Evolutionary conservation across 306 rosid genomes (phyloP), one percentile per base, ranked within the genome.

Genomic region (Cicer bijugum): DNA sequence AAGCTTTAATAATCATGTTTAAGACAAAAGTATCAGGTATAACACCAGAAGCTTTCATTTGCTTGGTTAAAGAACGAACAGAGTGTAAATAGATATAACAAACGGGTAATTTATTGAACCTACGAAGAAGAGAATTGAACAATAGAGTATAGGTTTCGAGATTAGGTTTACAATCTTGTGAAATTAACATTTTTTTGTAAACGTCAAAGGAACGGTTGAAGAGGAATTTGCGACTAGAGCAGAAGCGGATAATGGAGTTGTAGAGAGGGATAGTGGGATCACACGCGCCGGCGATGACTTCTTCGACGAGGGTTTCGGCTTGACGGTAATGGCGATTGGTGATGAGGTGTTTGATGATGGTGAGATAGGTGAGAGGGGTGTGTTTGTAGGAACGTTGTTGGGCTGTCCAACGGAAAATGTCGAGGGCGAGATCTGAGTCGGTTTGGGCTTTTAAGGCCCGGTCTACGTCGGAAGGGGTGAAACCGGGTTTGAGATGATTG

Each of bases 361-460:
- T 74, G 44, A 88, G 83, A 82, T 94, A 94, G 12, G 95, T 91
- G 71, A 58, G 37, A 52, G 77, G 74, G 82, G 58, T 87, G 83
- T 94, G 98, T 71, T 80, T 76, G 88, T 94, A 91, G 70, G 84
- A 75, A 11, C 95, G 98, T 43, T 91, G 98, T 58, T 88, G 92
- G 6, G 92, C 89, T 4, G 97, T 91, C 97, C 97, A 94, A 1
- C 98, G 86, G 95, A 94, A 94, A 75, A 94, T 88, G 81, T 94
- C 98, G 43, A 94, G 84, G 19, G 96, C 96, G 44, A 94, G 96
- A 46, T 94, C 97, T 0, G 98, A 90, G 74, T 94, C 98, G 0
- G 88, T 82, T 55, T 89, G 97, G 72, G 95, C 84, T 9, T 72
- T 51, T 2, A 94, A 59, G 82, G 98, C 96, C 1, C 61, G 81